Conservation (phyloP, 441 rosid species). For the Euphorbia celastroides region DNA sequence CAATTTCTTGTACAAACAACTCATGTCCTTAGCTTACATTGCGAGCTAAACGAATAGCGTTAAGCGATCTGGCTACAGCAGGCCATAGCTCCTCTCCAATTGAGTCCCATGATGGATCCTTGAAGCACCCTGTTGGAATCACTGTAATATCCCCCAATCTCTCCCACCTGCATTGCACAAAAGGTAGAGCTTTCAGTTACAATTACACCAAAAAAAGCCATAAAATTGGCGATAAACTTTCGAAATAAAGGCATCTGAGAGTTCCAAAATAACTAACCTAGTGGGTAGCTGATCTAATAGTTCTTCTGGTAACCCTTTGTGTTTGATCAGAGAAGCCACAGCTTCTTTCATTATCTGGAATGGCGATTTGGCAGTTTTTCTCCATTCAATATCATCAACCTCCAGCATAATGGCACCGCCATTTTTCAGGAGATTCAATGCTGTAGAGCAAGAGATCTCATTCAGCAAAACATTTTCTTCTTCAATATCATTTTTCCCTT, state of each 20-base stretch:
- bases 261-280: slow-evolving; percentile 37
- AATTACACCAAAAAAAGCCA: slow-evolving; percentile 10
- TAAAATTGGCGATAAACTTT: slow-evolving; percentile 7
- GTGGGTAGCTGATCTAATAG: slow-evolving; percentile 67
- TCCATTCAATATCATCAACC: slow-evolving; percentile 49
- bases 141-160: slow-evolving; percentile 83
- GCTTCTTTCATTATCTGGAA: slow-evolving; percentile 56
- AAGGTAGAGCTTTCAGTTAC: slow-evolving; percentile 12
- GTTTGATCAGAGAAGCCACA: slow-evolving; percentile 41
- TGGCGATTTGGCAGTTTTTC: slow-evolving; percentile 58
- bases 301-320: slow-evolving; percentile 45
- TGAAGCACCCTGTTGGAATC: slow-evolving; percentile 74
- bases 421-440: slow-evolving; percentile 57
- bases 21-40: slow-evolving; percentile 45
- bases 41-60: slow-evolving; percentile 65
- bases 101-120: slow-evolving; percentile 72
- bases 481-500: slow-evolving; percentile 25
- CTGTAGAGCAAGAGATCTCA: slow-evolving; percentile 43
- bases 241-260: slow-evolving; percentile 5
- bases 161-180: slow-evolving; percentile 63
- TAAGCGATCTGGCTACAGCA: slow-evolving; percentile 56
- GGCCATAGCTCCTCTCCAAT: slow-evolving; percentile 74
- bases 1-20: background rate
- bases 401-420: slow-evolving; percentile 42
- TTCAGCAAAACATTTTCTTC: slow-evolving; percentile 29